A percentile compares a stretch with the other conserved stretches of the same genome.
These are phyloP conservation scores for Pestalotiopsis fici DNA, from an alignment of 2,329 filamentous ascomycete genomes.

Conservation along the genomic window DNA sequence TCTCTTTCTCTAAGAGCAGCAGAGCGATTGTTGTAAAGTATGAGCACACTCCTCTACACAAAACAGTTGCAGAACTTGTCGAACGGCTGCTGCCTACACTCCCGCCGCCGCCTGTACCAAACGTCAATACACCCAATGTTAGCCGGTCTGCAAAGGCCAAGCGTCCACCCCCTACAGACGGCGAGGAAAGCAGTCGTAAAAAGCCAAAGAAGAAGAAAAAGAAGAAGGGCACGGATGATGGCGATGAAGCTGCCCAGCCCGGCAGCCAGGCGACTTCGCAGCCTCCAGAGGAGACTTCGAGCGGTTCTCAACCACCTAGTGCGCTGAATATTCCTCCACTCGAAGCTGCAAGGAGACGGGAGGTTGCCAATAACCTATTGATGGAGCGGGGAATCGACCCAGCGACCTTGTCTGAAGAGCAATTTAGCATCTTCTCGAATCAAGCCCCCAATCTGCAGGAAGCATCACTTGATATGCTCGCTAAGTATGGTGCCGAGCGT, in stretches of 20 bases:
- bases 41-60: slow-evolving; percentile 58
- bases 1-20: slow-evolving; percentile 49
- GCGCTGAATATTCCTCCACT: slow-evolving; percentile 42
- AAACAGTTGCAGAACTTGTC: slow-evolving; percentile 51
- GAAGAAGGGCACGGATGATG: slow-evolving; percentile 21
- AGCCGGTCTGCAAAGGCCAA: slow-evolving; percentile 20
- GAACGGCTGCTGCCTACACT: slow-evolving; percentile 43
- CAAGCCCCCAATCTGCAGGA: slow-evolving; percentile 57
- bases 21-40: slow-evolving; percentile 54
- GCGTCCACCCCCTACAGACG: slow-evolving; percentile 23
- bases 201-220: slow-evolving; percentile 28
- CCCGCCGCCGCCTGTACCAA: slow-evolving; percentile 35
- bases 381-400: slow-evolving; percentile 50
- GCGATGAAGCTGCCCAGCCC: slow-evolving; percentile 12
- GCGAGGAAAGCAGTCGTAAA: slow-evolving; percentile 25
- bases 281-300: slow-evolving; percentile 14
- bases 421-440: slow-evolving; percentile 62
- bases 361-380: slow-evolving; percentile 50
- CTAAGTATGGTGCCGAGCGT: slow-evolving; percentile 57
- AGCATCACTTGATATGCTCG: slow-evolving; percentile 57
- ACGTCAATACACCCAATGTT: slow-evolving; percentile 18
- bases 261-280: slow-evolving; percentile 10
- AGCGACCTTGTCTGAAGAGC: slow-evolving; percentile 51
- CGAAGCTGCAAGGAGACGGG: slow-evolving; percentile 51
- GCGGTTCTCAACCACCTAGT: slow-evolving; percentile 24